phyloP scores from a whole-genome alignment of 139 green algal genomes.

The Ettlia oleoabundans region DNA sequence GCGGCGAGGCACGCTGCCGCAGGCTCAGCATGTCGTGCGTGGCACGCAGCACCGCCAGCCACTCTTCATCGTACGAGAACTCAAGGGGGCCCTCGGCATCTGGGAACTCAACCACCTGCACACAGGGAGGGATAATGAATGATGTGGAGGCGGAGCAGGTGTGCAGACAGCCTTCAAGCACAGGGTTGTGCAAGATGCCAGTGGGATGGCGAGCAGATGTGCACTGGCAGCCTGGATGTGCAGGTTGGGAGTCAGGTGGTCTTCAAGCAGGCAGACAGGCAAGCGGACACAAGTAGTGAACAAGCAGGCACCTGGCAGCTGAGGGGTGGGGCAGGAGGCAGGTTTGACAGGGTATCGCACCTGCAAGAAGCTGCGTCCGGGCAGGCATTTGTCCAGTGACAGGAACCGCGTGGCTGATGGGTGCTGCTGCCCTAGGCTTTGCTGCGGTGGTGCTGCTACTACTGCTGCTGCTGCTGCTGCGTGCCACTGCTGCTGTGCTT shows the following conservation, averaged over 20 bases:
- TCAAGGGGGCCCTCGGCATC: conserved; percentile 58
- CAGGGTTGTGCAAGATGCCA: too few relatives aligned
- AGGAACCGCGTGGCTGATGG: conserved; percentile 82
- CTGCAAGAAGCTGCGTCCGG: conserved; percentile 92
- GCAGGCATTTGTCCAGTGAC: conserved; percentile 98
- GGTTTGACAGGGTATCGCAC: conserved; percentile 35
- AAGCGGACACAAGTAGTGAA: too few relatives aligned
- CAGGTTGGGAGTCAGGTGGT: too few relatives aligned
- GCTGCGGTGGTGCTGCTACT: background rate
- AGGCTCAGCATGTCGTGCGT: conserved; percentile 76
- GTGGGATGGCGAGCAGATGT: too few relatives aligned
- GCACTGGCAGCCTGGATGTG: too few relatives aligned
- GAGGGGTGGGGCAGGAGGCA: background rate
- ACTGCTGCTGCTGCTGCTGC: background rate
- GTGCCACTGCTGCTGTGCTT: conserved; percentile 24
- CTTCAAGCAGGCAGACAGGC: too few relatives aligned
- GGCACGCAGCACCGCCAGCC: conserved; percentile 86
- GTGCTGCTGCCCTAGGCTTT: background rate
- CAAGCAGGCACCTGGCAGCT: background rate
- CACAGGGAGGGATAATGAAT: too few relatives aligned
- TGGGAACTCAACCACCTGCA: conserved; percentile 79
- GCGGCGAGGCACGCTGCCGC: conserved; percentile 28
- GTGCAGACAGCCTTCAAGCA: too few relatives aligned
- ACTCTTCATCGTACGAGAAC: conserved; percentile 94
- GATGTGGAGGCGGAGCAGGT: too few relatives aligned